Evolutionary conservation across 371 early-diverging fungal genomes (phyloP).

Genomic region (Phascolomyces articulosus): DNA sequence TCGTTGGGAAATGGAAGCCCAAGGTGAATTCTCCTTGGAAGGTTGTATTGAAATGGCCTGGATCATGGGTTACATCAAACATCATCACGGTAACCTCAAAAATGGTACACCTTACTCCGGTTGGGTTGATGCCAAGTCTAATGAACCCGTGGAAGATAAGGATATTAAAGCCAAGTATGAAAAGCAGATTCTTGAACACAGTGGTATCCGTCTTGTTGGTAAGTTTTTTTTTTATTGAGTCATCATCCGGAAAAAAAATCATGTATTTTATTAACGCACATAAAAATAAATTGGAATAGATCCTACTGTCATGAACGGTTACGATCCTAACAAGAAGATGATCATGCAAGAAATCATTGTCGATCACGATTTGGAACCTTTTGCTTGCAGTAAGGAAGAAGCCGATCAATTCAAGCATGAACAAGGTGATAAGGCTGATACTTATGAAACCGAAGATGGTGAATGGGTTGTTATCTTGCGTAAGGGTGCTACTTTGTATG

Average conservation of each 20-base stretch:
- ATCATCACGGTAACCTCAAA: slow-evolving; percentile 88
- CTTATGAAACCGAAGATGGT: slow-evolving; percentile 68
- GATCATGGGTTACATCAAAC: slow-evolving; percentile 96
- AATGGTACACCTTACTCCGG: slow-evolving; percentile 84
- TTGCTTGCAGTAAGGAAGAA: slow-evolving; percentile 91
- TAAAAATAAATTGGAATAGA: slow-evolving; percentile 34
- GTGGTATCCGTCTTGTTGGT: slow-evolving; percentile 94
- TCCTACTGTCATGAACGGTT: slow-evolving; percentile 88
- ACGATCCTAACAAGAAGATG: slow-evolving; percentile 89
- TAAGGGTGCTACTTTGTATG: slow-evolving; percentile 87
- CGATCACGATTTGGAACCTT: slow-evolving; percentile 90
- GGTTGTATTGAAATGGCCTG: slow-evolving; percentile 98
- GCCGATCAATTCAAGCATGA: slow-evolving; percentile 88
- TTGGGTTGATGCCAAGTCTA: slow-evolving; percentile 92
- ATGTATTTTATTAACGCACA: neutral
- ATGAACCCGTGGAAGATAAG: slow-evolving; percentile 89
- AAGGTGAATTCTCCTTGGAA: slow-evolving; percentile 93
- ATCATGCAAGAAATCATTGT: slow-evolving; percentile 92
- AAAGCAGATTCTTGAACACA: slow-evolving; percentile 88
- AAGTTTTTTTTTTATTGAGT: slow-evolving; percentile 21
- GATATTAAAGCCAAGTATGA: slow-evolving; percentile 96
- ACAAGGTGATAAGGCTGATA: slow-evolving; percentile 88
- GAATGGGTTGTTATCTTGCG: slow-evolving; percentile 83
- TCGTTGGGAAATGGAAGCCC: slow-evolving; percentile 97
- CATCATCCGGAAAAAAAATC: no score